Percentiles rank a stretch among this genome's conserved stretches.
Evolutionary conservation across 441 rosid species (phyloP).

Genomic region (Syzygium syzygioides): DNA sequence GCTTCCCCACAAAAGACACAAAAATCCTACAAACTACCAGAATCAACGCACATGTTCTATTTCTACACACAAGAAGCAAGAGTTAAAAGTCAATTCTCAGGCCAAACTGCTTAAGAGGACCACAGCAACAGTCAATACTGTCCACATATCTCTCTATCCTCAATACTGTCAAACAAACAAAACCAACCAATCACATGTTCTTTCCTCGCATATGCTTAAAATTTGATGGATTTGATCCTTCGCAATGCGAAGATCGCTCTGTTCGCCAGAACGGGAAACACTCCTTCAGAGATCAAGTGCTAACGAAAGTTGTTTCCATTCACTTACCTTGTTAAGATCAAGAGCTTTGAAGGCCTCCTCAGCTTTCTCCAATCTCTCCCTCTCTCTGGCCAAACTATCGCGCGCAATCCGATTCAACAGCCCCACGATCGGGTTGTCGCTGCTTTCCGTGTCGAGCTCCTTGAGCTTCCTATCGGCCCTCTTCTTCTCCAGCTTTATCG

Average conservation of each 20-base stretch:
- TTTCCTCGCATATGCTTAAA: background rate
- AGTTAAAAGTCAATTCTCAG: background rate
- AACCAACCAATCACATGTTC: background rate
- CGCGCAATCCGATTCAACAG: constrained; percentile 52
- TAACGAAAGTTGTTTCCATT: background rate
- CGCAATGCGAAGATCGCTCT: background rate
- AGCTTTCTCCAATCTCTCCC: constrained; percentile 75
- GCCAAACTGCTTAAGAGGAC: background rate
- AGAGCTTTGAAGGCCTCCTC: constrained; percentile 80
- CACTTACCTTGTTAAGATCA: constrained; percentile 80
- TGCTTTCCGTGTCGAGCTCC: constrained; percentile 62
- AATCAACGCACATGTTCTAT: background rate
- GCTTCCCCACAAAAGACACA: background rate
- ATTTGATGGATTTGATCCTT: background rate
- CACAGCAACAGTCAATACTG: background rate
- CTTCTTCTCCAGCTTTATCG: constrained; percentile 90
- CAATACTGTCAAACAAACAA: background rate
- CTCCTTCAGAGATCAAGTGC: background rate
- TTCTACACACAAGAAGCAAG: background rate
- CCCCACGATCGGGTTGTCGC: constrained; percentile 43
- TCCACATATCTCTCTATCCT: background rate
- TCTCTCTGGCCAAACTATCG: constrained; percentile 58
- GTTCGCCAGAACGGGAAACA: background rate
- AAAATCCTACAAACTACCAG: background rate
- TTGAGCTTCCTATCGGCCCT: constrained; percentile 86